Percentiles rank a stretch among this genome's conserved stretches.
Conservation (phyloP, 2,329 filamentous ascomycete species). For the Pseudocercospora ulei region DNA sequence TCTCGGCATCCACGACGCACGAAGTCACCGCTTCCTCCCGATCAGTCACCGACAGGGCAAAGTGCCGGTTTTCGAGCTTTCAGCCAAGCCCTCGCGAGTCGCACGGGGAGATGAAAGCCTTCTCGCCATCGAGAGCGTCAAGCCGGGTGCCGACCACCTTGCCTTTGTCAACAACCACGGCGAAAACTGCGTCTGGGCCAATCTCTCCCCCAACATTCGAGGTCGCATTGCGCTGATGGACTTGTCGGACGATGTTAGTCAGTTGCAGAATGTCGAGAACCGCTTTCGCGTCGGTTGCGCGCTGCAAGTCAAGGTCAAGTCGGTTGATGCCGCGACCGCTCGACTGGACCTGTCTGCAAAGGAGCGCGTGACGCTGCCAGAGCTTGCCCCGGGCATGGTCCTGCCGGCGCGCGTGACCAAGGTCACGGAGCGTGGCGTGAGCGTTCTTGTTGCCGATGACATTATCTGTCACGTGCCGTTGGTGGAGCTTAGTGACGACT, state of each 20-base stretch:
- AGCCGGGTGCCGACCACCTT: conserved; percentile 60
- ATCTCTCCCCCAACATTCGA: conserved; percentile 75
- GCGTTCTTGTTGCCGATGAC: conserved; percentile 73
- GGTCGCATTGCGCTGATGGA: conserved; percentile 76
- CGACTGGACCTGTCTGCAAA: conserved; percentile 61
- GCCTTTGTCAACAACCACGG: conserved; percentile 87
- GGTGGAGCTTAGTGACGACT: conserved; percentile 79
- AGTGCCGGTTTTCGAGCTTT: conserved; percentile 73
- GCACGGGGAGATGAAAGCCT: conserved; percentile 46
- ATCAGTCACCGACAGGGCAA: conserved; percentile 77
- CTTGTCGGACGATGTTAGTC: conserved; percentile 73
- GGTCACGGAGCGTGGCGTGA: conserved; percentile 68
- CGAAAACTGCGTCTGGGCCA: conserved; percentile 77
- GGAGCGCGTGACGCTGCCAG: conserved; percentile 46
- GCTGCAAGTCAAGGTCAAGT: conserved; percentile 66
- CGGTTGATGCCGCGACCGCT: conserved; percentile 61
- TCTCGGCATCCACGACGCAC: conserved; percentile 78
- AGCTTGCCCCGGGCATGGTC: conserved; percentile 67
- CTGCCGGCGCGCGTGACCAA: conserved; percentile 77
- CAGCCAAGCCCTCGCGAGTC: conserved; percentile 53
- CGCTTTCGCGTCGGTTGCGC: conserved; percentile 89
- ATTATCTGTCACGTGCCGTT: conserved; percentile 72
- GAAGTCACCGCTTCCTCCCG: conserved; percentile 81
- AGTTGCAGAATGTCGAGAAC: conserved; percentile 61
- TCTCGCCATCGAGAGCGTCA: conserved; percentile 62